A percentile compares a stretch with the other conserved stretches of the same genome.
These are phyloP conservation scores for Fagus crenata DNA, from an alignment of 306 rosid genomes.

Conservation along the genomic window DNA sequence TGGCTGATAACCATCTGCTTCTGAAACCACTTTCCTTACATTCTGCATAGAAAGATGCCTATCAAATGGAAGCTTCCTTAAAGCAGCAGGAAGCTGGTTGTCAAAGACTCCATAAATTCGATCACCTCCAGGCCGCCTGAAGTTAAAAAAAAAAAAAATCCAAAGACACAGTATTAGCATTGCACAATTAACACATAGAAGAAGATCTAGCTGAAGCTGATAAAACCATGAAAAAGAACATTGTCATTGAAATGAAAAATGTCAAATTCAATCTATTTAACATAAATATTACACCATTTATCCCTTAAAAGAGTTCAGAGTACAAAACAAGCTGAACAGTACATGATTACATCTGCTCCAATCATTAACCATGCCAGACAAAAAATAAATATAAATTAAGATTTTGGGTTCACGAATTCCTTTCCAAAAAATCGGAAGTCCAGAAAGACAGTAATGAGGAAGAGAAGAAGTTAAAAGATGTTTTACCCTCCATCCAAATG, in stretches of 20 bases:
- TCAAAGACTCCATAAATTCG: constrained; percentile 91
- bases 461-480: constrained; percentile 15
- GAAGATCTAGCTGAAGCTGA: background rate
- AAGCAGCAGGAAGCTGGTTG: constrained; percentile 98
- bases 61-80: constrained; percentile 96
- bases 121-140: constrained; percentile 96
- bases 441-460: background rate
- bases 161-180: background rate
- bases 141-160: background rate
- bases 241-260: background rate
- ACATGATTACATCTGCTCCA: background rate
- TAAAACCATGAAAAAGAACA: background rate
- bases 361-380: background rate
- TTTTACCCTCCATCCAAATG: constrained; percentile 97
- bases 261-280: background rate
- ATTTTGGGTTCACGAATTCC: constrained; percentile 5
- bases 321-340: background rate
- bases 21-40: constrained; percentile 89
- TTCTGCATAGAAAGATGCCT: constrained; percentile 92
- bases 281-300: background rate
- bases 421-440: constrained; percentile 20
- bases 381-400: background rate
- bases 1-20: constrained; percentile 99
- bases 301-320: background rate
- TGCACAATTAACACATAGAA: background rate